These are phyloP conservation scores for Cordyceps sp. DNA, from an alignment of 2,329 filamentous ascomycete species.

Conservation along the genomic window DNA sequence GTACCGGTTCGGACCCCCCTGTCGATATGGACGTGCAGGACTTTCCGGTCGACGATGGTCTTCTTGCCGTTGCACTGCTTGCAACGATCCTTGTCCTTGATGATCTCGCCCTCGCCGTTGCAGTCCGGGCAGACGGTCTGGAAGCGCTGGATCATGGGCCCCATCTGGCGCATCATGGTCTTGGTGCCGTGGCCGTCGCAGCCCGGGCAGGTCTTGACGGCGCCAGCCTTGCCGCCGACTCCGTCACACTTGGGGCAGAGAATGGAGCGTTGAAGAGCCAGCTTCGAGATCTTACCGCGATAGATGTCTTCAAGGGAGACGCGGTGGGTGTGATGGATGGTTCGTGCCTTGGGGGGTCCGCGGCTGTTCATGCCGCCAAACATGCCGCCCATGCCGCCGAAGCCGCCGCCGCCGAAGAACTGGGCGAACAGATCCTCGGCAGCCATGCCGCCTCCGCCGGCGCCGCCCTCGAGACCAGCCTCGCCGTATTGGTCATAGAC, in stretches of 20 bases:
- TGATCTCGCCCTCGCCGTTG: conserved; percentile 90
- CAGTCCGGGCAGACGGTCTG: conserved; percentile 98
- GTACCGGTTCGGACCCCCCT: conserved; percentile 84
- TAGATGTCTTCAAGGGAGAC: conserved; percentile 97
- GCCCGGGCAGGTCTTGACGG: conserved; percentile 81
- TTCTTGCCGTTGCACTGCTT: conserved; percentile 96
- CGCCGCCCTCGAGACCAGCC: conserved; percentile 83
- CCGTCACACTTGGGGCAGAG: conserved; percentile 93
- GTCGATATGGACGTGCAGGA: conserved; percentile 95
- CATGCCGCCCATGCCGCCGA: conserved; percentile 50
- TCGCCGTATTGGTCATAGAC: conserved; percentile 97
- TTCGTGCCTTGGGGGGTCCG: conserved; percentile 76
- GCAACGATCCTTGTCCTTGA: conserved; percentile 95
- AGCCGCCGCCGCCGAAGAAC: conserved; percentile 77
- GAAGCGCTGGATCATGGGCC: conserved; percentile 99
- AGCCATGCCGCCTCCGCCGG: conserved; percentile 68
- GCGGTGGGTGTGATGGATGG: conserved; percentile 97
- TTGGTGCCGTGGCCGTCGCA: conserved; percentile 97
- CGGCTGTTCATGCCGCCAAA: conserved; percentile 63
- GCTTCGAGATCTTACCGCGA: conserved; percentile 91
- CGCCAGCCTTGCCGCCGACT: conserved; percentile 88
- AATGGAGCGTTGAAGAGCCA: conserved; percentile 91
- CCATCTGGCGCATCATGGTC: conserved; percentile 99
- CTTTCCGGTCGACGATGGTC: conserved; percentile 92
- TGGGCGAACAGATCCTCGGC: conserved; percentile 93